Conservation (phyloP, 2,329 filamentous ascomycete species). For the Fusarium sp. region DNA sequence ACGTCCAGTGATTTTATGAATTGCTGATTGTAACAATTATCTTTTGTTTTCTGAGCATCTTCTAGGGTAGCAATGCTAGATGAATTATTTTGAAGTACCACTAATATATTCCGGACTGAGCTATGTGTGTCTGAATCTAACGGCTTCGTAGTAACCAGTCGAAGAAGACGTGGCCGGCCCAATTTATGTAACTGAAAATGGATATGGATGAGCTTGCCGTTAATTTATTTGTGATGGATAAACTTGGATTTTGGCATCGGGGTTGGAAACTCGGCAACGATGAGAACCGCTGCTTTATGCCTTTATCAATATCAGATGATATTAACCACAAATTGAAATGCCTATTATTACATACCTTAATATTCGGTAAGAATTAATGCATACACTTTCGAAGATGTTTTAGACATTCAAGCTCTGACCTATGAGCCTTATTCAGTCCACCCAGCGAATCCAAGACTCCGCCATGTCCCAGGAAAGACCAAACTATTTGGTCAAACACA, state of each 20-base stretch:
- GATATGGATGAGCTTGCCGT: too few relatives aligned
- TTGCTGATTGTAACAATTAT: not conserved
- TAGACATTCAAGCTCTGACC: not conserved
- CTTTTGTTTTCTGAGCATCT: constrained; percentile 1
- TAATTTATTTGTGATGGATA: not conserved
- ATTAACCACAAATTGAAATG: too few relatives aligned
- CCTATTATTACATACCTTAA: too few relatives aligned
- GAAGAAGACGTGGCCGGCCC: too few relatives aligned
- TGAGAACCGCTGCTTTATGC: too few relatives aligned
- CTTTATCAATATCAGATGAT: too few relatives aligned
- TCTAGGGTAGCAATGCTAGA: constrained; percentile 25
- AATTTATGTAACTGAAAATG: too few relatives aligned
- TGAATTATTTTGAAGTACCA: constrained; percentile 5
- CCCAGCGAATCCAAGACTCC: constrained; percentile 15
- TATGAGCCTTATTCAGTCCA: not conserved
- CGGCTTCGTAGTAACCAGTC: too few relatives aligned
- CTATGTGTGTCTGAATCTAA: not conserved
- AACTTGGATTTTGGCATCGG: constrained; percentile 28
- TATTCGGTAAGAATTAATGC: too few relatives aligned
- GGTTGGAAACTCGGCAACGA: not conserved
- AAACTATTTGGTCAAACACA: constrained; percentile 44
- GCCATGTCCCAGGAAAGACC: constrained; percentile 42
- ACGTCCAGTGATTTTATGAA: too few relatives aligned
- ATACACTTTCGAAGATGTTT: too few relatives aligned
- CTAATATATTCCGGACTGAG: constrained; percentile 2